Conservation (phyloP, 495 filamentous ascomycete species). For the Xylaria castorea region DNA sequence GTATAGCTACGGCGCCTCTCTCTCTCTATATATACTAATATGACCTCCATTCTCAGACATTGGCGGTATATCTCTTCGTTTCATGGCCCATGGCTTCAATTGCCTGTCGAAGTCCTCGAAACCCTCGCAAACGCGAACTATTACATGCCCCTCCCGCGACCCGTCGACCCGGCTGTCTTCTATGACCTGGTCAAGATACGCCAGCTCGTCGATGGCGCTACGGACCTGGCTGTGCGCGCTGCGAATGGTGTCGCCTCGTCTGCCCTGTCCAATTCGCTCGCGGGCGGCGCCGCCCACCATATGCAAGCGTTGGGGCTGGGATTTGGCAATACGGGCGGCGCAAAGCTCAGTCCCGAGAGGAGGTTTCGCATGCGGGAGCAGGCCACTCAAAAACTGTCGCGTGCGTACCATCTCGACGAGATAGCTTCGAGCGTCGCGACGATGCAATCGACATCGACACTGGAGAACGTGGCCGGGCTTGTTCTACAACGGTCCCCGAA, state of each 20-base stretch:
- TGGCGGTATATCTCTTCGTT: slow-evolving; percentile 86
- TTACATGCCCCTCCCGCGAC: slow-evolving; percentile 72
- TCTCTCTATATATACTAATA: neutral
- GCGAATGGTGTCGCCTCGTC: slow-evolving; percentile 72
- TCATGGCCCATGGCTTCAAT: slow-evolving; percentile 85
- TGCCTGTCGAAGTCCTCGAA: slow-evolving; percentile 81
- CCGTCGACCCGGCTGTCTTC: slow-evolving; percentile 80
- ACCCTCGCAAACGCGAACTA: slow-evolving; percentile 79
- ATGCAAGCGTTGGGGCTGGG: slow-evolving; percentile 66
- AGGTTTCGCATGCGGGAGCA: slow-evolving; percentile 78
- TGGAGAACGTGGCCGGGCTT: slow-evolving; percentile 78
- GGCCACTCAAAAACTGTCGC: slow-evolving; percentile 74
- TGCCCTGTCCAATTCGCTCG: slow-evolving; percentile 57
- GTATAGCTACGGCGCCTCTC: neutral
- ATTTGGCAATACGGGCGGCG: slow-evolving; percentile 61
- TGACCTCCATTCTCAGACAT: slow-evolving; percentile 57
- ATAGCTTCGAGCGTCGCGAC: slow-evolving; percentile 81
- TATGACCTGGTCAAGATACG: slow-evolving; percentile 84
- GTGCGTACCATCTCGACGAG: slow-evolving; percentile 79
- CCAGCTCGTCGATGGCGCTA: slow-evolving; percentile 76
- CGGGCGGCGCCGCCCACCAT: slow-evolving; percentile 59
- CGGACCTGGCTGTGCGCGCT: slow-evolving; percentile 76
- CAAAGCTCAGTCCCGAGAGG: slow-evolving; percentile 73
- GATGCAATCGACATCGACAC: slow-evolving; percentile 79
- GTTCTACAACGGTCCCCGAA: slow-evolving; percentile 69